Conservation (phyloP, 495 filamentous ascomycete genomes). For the Aspergillus coremiiformis region DNA sequence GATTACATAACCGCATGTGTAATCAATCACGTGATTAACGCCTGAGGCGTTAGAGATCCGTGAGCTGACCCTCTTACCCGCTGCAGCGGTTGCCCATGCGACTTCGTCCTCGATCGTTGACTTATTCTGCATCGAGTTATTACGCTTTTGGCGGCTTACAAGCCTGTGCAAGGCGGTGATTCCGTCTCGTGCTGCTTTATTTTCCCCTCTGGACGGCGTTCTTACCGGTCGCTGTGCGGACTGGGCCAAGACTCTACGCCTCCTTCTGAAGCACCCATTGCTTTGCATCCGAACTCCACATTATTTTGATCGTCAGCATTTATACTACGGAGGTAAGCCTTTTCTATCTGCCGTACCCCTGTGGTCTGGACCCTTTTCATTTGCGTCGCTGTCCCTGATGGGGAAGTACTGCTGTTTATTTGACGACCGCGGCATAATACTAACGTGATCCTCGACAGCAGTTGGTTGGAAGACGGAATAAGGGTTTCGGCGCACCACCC, state of each 20-base stretch:
- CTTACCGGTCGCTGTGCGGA: constrained; percentile 28
- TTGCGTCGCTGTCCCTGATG: not conserved
- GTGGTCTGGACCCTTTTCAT: not conserved
- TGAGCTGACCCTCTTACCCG: constrained; percentile 25
- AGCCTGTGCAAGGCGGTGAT: constrained; percentile 33
- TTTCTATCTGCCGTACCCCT: not conserved
- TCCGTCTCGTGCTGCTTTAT: constrained; percentile 28
- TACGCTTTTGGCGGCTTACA: constrained; percentile 22
- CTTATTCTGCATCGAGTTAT: constrained; percentile 17
- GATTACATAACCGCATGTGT: constrained; percentile 6
- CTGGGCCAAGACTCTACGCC: constrained; percentile 29
- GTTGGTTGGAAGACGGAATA: constrained; percentile 7
- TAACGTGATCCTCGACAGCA: constrained; percentile 18
- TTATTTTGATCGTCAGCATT: not conserved
- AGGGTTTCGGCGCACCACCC: constrained; percentile 10
- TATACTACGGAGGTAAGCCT: constrained; percentile 9
- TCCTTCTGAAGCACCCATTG: constrained; percentile 20
- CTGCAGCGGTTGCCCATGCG: constrained; percentile 23
- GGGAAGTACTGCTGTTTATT: not conserved
- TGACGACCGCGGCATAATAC: constrained; percentile 13
- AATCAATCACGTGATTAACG: constrained; percentile 12
- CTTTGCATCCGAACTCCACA: constrained; percentile 3
- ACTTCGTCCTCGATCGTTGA: constrained; percentile 2
- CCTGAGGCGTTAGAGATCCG: constrained; percentile 16
- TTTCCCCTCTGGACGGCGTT: constrained; percentile 19